Base-by-base conservation (phyloP, 495 filamentous ascomycete genomes). In the Penicillium subrubescens region DNA sequence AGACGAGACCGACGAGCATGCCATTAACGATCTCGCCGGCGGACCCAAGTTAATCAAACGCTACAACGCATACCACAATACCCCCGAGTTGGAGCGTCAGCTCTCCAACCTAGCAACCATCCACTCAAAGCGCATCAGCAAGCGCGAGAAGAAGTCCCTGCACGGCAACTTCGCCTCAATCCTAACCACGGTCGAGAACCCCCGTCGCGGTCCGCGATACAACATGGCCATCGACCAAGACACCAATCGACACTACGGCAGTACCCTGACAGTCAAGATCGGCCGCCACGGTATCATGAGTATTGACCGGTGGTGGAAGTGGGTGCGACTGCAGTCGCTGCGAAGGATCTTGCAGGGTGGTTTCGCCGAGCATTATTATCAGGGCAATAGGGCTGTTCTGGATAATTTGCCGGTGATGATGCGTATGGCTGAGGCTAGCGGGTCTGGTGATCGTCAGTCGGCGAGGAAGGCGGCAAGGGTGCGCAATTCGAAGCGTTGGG, bases 241-340 rank as follows among this genome's bases (percentile, higher is more conserved):
- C 29, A 89, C 86, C 0, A 89, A 90, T 44, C 82, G 82, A 21
- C 86, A 89, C 60, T 92, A 92, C 67, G 94, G 94, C 21, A 91
- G 88, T 66, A 85, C 92, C 23, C 80, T 95, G 76, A 90, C 84
- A 15, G 85, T 97, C 39, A 87, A 88, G 62, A 87, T 97, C 37
- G 87, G 92, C 61, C 84, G 86, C 29, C 85, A 86, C 62, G 87
- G 89, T 7, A 81, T 87, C 43, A 87, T 97, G 82, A 84, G 84
- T 62, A 93, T 98, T 59, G 92, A 97, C 69, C 88, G 86, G 43
- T 98, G 94, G 94, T 95, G 92, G 84, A 94, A 97, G 67, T 84
- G 94, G 66, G 83, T 91, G 66, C 84, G 93, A 27, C 75, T 96
- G 53, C 87, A 92, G 62, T 86, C 88, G 46, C 81, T 98, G 37